Conservation (phyloP, 805 yeast species). For the Saturnispora serradocipensis region DNA sequence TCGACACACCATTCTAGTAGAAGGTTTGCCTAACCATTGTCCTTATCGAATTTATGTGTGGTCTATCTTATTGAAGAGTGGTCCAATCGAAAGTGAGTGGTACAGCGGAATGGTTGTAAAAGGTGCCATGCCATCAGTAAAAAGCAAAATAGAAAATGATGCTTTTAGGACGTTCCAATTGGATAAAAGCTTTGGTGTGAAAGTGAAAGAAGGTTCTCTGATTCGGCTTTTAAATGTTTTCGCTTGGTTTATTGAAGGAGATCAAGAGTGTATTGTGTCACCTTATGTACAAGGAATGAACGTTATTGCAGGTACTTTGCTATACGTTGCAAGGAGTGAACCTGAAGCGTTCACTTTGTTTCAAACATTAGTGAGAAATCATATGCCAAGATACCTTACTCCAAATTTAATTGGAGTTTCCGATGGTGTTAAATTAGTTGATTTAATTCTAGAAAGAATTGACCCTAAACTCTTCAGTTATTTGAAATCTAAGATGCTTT, state of each 20-base stretch:
- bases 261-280: slow-evolving; percentile 21
- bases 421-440: slow-evolving; percentile 67
- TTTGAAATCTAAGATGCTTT: slow-evolving; percentile 54
- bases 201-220: slow-evolving; percentile 64
- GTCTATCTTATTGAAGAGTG: slow-evolving; percentile 63
- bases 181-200: slow-evolving; percentile 54
- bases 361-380: slow-evolving; percentile 47
- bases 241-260: slow-evolving; percentile 31
- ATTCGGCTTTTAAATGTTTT: slow-evolving; percentile 64
- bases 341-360: slow-evolving; percentile 77
- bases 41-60: slow-evolving; percentile 71
- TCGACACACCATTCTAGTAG: slow-evolving; percentile 41
- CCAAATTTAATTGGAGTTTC: slow-evolving; percentile 77
- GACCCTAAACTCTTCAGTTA: slow-evolving; percentile 61
- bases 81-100: slow-evolving; percentile 44
- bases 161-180: slow-evolving; percentile 79
- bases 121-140: slow-evolving; percentile 30
- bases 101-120: slow-evolving; percentile 45
- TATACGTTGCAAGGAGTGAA: slow-evolving; percentile 67
- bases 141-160: slow-evolving; percentile 21
- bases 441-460: slow-evolving; percentile 55
- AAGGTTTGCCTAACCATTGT: slow-evolving; percentile 36
- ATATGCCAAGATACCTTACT: slow-evolving; percentile 70
- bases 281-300: slow-evolving; percentile 90
- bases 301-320: slow-evolving; percentile 74